Base-by-base conservation (phyloP, 805 yeast species). In the Naumovozyma dairenensis region DNA sequence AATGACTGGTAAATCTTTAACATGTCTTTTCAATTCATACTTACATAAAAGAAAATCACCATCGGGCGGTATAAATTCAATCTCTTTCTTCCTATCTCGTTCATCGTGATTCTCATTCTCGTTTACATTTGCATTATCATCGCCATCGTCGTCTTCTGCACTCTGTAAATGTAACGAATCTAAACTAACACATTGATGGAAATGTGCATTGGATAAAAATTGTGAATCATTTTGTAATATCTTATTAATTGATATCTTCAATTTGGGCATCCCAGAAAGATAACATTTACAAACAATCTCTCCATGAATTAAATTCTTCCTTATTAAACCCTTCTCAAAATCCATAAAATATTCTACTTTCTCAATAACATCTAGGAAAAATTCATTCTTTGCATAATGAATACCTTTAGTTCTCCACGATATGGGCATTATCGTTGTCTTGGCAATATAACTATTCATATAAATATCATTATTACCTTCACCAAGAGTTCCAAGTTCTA, bases 371-470 rank as follows among this genome's bases (percentile, higher is more conserved):
- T 87, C 94, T 43, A 87, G 69, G 50, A 85, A 87, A 34, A 92
- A 78, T 61, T 87, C 96, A 58, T 87, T 87, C 53, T 84, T 86
- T 45, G 79, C 75, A 59, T 87, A 87, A 43, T 71, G 72, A 16
- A 87, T 83, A 8, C 96, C 96, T 43, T 82, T 92, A 26, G 89
- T 82, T 56, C 97, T 73, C 96, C 96, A 87, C 16, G 89, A 78
- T 4, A 87, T 75, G 9, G 81, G 72, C 48, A 75, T 79, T 8
- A 86, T 80, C 13, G 86, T 72, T 0, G 93, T 77, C 42, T 86
- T 71, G 3, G 86, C 69, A 12, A 89, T 76, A 27, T 84, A 71
- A 21, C 83, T 72, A 49, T 81, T 81, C 39, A 80, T 65, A 46
- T 69, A 75, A 6, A 46, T 48, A 25, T 45, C 49, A n/a, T 40